A percentile compares a stretch with the other conserved stretches of the same genome.
phyloP scores from a whole-genome alignment of 2,329 filamentous ascomycete species.

The Nothomitra cinnamomea region DNA sequence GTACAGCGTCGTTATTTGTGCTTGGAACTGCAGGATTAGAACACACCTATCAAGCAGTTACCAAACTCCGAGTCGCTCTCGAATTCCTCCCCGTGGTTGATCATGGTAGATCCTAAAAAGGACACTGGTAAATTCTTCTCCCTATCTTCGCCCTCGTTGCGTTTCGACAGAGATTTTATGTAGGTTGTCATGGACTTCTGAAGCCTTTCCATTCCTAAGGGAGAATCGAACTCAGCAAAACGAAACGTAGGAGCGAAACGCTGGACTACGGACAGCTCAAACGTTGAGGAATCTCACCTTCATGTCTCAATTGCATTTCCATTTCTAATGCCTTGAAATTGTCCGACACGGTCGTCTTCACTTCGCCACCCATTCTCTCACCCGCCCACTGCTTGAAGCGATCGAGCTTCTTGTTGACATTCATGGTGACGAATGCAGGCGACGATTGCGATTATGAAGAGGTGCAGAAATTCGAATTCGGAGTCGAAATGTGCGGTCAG shows the following conservation, averaged over 20 bases:
- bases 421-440: slow-evolving; percentile 32
- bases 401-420: slow-evolving; percentile 75
- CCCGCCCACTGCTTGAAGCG: slow-evolving; percentile 96
- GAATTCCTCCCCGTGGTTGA: slow-evolving; percentile 80
- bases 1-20: not conserved
- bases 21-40: not conserved
- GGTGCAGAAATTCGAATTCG: not conserved
- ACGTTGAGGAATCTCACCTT: slow-evolving; percentile 42
- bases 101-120: slow-evolving; percentile 71
- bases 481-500: not conserved
- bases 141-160: slow-evolving; percentile 70
- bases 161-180: slow-evolving; percentile 73
- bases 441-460: not conserved
- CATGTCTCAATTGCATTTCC: slow-evolving; percentile 78
- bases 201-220: slow-evolving; percentile 69
- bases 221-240: not conserved
- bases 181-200: slow-evolving; percentile 75
- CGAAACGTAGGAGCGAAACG: not conserved
- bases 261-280: not conserved
- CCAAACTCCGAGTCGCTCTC: slow-evolving; percentile 82
- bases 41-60: slow-evolving; percentile 58
- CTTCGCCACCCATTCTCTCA: slow-evolving; percentile 86
- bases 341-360: slow-evolving; percentile 72
- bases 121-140: slow-evolving; percentile 71
- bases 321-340: slow-evolving; percentile 81